These are phyloP conservation scores for Spergularia marina DNA, from an alignment of 148 eudicot genomes.

Conservation along the genomic window DNA sequence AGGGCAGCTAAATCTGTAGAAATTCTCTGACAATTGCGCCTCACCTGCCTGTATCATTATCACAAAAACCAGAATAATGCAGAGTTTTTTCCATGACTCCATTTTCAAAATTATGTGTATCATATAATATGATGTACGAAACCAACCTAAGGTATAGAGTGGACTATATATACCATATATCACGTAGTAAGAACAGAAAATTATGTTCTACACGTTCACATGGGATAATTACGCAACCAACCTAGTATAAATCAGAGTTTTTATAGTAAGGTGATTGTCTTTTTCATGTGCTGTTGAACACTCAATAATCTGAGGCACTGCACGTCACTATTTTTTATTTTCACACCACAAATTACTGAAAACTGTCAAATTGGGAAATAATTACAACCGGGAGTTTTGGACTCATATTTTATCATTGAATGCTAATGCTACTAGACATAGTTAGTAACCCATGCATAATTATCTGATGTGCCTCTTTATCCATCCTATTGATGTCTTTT, in stretches of 20 bases:
- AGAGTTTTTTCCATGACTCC: constrained; percentile 30
- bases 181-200: no score
- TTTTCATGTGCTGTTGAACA: constrained; percentile 10
- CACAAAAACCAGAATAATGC: constrained; percentile 14
- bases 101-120: constrained; percentile 13
- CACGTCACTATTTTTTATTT: constrained; percentile 1
- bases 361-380: background rate
- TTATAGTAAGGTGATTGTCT: constrained; percentile 7
- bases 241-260: background rate
- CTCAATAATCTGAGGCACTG: constrained; percentile 3
- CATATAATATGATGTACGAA: background rate
- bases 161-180: no score
- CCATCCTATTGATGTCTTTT: no score
- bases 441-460: background rate
- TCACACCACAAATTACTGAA: constrained; percentile 3
- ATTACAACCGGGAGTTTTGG: background rate
- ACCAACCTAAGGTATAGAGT: no score
- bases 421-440: background rate
- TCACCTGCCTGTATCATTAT: constrained; percentile 30
- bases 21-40: constrained; percentile 47
- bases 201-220: background rate
- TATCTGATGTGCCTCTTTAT: no score
- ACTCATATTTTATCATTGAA: background rate
- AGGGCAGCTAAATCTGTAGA: constrained; percentile 54
- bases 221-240: background rate